A percentile compares a stretch with the other conserved stretches of the same genome.
phyloP scores from a whole-genome alignment of 2,329 filamentous ascomycete genomes.

The Trichoderma lentiforme region DNA sequence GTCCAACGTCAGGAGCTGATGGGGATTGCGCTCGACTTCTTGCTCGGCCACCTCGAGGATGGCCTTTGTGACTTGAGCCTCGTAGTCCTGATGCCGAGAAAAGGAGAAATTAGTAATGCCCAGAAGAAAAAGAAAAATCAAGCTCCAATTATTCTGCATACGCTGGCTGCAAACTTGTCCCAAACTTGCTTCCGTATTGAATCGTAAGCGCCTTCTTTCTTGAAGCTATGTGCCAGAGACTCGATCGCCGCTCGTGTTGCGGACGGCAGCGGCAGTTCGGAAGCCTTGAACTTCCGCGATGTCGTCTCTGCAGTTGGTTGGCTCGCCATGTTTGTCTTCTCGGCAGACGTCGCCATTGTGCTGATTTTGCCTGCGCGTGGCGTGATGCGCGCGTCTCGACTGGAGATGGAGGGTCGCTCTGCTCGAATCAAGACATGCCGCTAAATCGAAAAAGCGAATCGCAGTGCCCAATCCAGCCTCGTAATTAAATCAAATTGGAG shows the following conservation, averaged over 20 bases:
- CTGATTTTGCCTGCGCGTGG: conserved; percentile 5
- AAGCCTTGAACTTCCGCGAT: conserved; percentile 62
- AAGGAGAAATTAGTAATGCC: background rate
- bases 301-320: conserved; percentile 19
- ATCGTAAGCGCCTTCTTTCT: conserved; percentile 84
- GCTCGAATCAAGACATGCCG: conserved; percentile 9
- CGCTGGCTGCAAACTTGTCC: conserved; percentile 69
- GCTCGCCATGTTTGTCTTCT: conserved; percentile 23
- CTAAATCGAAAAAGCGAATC: background rate
- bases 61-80: conserved; percentile 61
- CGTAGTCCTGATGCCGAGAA: conserved; percentile 56
- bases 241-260: conserved; percentile 73
- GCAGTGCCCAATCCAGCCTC: background rate
- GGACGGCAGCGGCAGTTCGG: conserved; percentile 70
- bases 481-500: background rate
- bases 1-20: conserved; percentile 68
- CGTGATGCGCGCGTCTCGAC: conserved; percentile 14
- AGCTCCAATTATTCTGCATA: conserved; percentile 38
- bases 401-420: background rate
- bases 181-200: conserved; percentile 72
- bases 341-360: conserved; percentile 28
- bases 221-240: conserved; percentile 73
- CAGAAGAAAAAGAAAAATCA: background rate
- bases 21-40: conserved; percentile 72
- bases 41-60: conserved; percentile 68